phyloP scores from a whole-genome alignment of 345 rosid genomes.

The Rhodamnia argentea region DNA sequence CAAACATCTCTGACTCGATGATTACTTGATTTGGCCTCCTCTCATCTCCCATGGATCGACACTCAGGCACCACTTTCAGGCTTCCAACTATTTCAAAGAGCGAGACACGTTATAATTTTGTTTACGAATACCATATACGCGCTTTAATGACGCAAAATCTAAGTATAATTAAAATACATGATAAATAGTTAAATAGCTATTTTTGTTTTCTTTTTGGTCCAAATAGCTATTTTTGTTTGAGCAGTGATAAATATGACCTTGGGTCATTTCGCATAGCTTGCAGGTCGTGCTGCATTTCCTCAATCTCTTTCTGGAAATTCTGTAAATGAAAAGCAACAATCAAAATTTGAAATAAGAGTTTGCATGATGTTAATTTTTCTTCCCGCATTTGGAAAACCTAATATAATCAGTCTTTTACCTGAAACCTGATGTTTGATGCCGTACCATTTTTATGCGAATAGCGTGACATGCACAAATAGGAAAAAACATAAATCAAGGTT shows the following conservation, averaged over 20 bases:
- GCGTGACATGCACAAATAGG: not conserved
- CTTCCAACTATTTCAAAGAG: not conserved
- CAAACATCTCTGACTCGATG: not conserved
- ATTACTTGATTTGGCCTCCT: not conserved
- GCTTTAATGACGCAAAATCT: not conserved
- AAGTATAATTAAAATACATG: not conserved
- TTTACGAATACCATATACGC: not conserved
- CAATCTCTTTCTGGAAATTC: not conserved
- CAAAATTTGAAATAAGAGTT: not conserved
- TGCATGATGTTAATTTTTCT: not conserved
- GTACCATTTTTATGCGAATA: not conserved
- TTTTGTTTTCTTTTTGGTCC: not conserved
- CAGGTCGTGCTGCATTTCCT: not conserved
- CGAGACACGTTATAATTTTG: not conserved
- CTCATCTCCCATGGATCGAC: not conserved
- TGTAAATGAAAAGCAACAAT: not conserved
- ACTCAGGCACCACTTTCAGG: not conserved
- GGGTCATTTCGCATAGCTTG: not conserved
- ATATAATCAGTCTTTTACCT: not conserved
- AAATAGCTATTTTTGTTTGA: not conserved
- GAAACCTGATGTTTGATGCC: not conserved
- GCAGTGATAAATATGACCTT: not conserved
- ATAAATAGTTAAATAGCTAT: not conserved
- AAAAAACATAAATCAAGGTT: not conserved
- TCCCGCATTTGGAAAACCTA: not conserved